These are phyloP conservation scores for Plectosphaerella cucumerina DNA, from an alignment of 2,329 filamentous ascomycete genomes.

Conservation along the genomic window DNA sequence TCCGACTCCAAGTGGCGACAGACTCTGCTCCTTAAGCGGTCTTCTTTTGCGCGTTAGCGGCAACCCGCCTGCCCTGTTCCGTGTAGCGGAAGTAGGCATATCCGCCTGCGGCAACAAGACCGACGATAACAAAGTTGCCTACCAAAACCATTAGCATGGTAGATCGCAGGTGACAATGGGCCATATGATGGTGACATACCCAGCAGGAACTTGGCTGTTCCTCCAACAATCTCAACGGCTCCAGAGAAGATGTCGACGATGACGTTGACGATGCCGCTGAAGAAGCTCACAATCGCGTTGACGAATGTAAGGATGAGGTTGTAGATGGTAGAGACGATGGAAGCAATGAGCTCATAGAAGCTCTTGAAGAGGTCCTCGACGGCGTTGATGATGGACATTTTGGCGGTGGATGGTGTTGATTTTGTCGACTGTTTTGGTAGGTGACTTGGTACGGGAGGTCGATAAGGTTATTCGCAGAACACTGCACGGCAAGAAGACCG, in stretches of 20 bases:
- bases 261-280: conserved; percentile 30
- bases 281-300: conserved; percentile 27
- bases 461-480: no score
- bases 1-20: background rate
- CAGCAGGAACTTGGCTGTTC: conserved; percentile 33
- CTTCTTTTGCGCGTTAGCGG: conserved; percentile 25
- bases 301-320: conserved; percentile 27
- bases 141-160: background rate
- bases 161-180: background rate
- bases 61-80: conserved; percentile 21
- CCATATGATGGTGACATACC: conserved; percentile 17
- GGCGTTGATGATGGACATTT: conserved; percentile 29
- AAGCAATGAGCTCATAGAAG: conserved; percentile 35
- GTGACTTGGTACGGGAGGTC: no score
- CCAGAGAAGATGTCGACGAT: conserved; percentile 29
- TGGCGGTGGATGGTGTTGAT: conserved; percentile 4
- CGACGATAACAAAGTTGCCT: conserved; percentile 33
- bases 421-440: no score
- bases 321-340: conserved; percentile 29
- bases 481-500: no score
- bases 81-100: conserved; percentile 29
- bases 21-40: conserved; percentile 8
- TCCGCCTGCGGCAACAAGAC: conserved; percentile 22
- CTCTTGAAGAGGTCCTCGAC: conserved; percentile 33
- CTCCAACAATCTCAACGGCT: conserved; percentile 30